These are phyloP conservation scores for Cladophialophora immunda DNA, from an alignment of 2,329 filamentous ascomycete species.

Conservation along the genomic window DNA sequence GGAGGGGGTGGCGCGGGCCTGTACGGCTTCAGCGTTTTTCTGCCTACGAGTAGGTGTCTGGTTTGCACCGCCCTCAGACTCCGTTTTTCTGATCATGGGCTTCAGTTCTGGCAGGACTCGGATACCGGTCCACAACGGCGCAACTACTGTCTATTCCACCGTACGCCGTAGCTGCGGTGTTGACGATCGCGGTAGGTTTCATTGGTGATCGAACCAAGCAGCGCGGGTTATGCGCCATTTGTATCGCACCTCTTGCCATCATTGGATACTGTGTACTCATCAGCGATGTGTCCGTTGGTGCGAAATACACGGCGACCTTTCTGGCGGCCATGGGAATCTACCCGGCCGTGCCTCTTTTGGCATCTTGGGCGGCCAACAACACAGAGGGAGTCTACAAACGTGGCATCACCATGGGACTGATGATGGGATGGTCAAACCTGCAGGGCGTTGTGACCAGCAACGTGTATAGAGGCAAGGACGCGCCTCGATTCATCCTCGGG, in stretches of 20 bases:
- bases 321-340: constrained; percentile 88
- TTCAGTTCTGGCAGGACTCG: constrained; percentile 63
- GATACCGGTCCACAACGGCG: constrained; percentile 63
- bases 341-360: constrained; percentile 83
- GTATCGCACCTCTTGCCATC: constrained; percentile 74
- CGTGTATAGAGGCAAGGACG: constrained; percentile 69
- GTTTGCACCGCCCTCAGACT: no score
- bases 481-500: constrained; percentile 73
- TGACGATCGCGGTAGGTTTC: constrained; percentile 63
- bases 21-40: constrained; percentile 67
- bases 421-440: constrained; percentile 92
- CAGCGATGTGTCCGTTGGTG: constrained; percentile 34
- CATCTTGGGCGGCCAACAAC: constrained; percentile 91
- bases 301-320: constrained; percentile 71
- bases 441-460: constrained; percentile 82
- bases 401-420: constrained; percentile 82
- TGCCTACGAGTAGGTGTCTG: constrained; percentile 53
- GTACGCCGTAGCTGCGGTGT: constrained; percentile 67
- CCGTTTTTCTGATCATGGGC: no score
- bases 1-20: constrained; percentile 64
- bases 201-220: constrained; percentile 65
- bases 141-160: constrained; percentile 74
- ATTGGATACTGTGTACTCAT: constrained; percentile 82
- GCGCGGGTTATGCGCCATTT: constrained; percentile 77
- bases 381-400: constrained; percentile 88